These are phyloP conservation scores for Diphasiastrum complanatum DNA, from an alignment of 83 land plant genomes.

Conservation along the genomic window DNA sequence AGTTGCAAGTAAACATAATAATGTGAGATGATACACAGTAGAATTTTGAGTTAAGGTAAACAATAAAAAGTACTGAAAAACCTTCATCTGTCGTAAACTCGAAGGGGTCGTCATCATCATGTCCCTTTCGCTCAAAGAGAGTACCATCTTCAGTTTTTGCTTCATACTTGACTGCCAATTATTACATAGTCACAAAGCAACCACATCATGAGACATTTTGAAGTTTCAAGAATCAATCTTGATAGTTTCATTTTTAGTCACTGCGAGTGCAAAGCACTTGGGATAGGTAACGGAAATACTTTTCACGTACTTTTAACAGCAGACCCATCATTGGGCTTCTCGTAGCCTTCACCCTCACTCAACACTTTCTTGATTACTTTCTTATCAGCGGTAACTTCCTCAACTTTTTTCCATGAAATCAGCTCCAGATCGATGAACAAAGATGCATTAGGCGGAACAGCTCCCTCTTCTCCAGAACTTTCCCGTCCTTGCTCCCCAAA, in stretches of 20 bases:
- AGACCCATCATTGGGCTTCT: conserved; percentile 81
- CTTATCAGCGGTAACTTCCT: conserved; percentile 53
- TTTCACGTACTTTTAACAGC: conserved; percentile 43
- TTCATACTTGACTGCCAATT: conserved; percentile 55
- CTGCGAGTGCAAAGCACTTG: not conserved
- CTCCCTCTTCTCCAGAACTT: conserved; percentile 45
- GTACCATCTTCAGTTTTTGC: conserved; percentile 69
- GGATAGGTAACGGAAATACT: not conserved
- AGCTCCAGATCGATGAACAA: conserved; percentile 60
- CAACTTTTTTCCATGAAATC: conserved; percentile 77
- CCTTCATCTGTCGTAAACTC: conserved; percentile 74
- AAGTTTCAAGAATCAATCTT: too few species aligned
- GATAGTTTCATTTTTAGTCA: too few species aligned
- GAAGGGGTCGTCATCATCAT: conserved; percentile 39
- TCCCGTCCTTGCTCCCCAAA: conserved; percentile 75
- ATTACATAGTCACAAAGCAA: not conserved
- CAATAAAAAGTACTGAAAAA: conserved; percentile 13
- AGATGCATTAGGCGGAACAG: conserved; percentile 68
- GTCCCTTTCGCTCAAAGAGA: conserved; percentile 60
- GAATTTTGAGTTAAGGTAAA: not conserved
- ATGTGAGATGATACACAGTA: not conserved
- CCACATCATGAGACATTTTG: not conserved
- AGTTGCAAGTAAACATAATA: not conserved
- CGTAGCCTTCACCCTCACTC: conserved; percentile 76
- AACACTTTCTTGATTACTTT: conserved; percentile 62